Base-by-base conservation (phyloP, 192 early-diverging fungal genomes). In the Geosiphon pyriformis region DNA sequence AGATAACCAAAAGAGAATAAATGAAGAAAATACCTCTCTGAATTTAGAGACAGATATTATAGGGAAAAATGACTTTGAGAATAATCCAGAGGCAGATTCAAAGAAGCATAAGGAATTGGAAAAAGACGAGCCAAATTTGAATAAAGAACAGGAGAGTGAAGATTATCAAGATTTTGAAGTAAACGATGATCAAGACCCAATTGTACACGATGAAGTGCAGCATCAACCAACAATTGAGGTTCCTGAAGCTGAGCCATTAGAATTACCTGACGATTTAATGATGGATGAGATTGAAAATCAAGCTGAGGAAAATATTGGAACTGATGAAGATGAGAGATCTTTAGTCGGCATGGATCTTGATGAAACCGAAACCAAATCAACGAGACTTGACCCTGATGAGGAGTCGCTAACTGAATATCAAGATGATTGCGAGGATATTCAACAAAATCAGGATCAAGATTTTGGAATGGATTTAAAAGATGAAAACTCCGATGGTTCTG, bases 231-330 rank as follows among this genome's bases (percentile, higher is more conserved):
- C 81, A 60, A 76, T 78, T 20, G 78, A 83, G 35, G 78, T 85
- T 46, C 85, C 85, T 27, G 87, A 87, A 72, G 88, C 89, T 3
- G 88, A 92, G 50, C 87, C 84, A 29, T 69, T 88, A 64, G 88
- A 92, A 35, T 71, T 94, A 27, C 90, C 90, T 10, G 91, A 94
- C 33, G 84, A 92, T 48, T 59, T 93, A 76, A 81, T 87, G 60
- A 72, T 92, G 54, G 87, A 90, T 67, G 88, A 76, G 32, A 78
- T 85, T 70, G 83, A 71, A 10, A 76, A 78, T 23, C 78, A 79
- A 32, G 69, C 83, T 31, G 79, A 80, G 55, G 72, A 72, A 51
- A 71, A 71, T 47, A 61, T 74, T 4, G 73, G 59, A 8, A 70
- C 65, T 50, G 74, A 78, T 59, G 66, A 65, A 17, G 75, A 81